Evolutionary conservation across 768 basidiomycete species (phyloP).

Genomic region (Suillus weaverae): DNA sequence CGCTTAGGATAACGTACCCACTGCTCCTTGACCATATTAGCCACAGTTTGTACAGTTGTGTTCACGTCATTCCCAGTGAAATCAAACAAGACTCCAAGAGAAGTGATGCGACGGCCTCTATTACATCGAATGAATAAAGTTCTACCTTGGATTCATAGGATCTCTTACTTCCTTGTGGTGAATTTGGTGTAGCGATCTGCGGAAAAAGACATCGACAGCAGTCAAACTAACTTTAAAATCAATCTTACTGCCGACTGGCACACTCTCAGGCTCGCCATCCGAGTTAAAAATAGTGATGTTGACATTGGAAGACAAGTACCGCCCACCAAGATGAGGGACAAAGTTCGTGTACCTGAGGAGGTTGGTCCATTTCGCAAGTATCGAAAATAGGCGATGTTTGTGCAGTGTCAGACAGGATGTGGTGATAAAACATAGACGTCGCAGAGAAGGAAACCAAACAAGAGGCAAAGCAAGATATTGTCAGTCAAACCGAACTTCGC

Average conservation of each 20-base stretch:
- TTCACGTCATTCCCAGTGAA: constrained; percentile 71
- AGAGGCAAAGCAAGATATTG: not conserved
- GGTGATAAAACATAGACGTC: not conserved
- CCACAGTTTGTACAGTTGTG: constrained; percentile 74
- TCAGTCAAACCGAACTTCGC: not conserved
- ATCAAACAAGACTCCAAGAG: constrained; percentile 77
- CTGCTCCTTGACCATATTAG: constrained; percentile 72
- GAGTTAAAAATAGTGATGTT: constrained; percentile 71
- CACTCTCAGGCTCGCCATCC: constrained; percentile 34
- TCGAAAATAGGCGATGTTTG: not conserved
- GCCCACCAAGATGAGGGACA: constrained; percentile 61
- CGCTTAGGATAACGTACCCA: constrained; percentile 53
- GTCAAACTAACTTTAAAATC: not conserved
- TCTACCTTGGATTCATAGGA: not conserved
- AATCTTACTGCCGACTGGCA: constrained; percentile 46
- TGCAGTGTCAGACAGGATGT: not conserved
- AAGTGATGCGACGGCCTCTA: constrained; percentile 71
- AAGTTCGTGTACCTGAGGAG: constrained; percentile 59
- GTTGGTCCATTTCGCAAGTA: not conserved
- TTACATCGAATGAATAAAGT: not conserved
- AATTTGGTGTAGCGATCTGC: constrained; percentile 68
- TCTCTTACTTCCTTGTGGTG: constrained; percentile 63
- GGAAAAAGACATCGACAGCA: constrained; percentile 32
- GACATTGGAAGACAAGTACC: constrained; percentile 82
- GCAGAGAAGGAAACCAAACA: not conserved